Evolutionary conservation across 1,139 yeast genomes (phyloP), one percentile per base, ranked within the genome.

Genomic region (Magnusiomyces ingens): DNA sequence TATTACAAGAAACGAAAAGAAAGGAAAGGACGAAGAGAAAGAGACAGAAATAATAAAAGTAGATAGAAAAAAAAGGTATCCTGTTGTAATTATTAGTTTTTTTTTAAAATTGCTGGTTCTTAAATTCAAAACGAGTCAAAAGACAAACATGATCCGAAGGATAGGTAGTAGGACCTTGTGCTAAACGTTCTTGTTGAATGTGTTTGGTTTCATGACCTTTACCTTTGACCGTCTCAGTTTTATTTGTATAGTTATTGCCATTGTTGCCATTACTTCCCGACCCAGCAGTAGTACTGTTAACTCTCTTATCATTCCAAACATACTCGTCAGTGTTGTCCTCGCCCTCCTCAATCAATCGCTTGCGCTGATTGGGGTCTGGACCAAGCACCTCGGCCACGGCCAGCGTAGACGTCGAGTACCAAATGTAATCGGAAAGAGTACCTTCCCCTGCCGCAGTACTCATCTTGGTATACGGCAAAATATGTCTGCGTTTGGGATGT

Each of bases 91-190:
- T 26, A 26, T 26, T 26, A 4, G 8, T 26, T 26, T 26, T 26
- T 26, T n/a, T 36, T n/a, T 36, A 36, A n/a, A 36, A 36, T 13
- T 36, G 40, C 17, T 32, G 32, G 11, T 18, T 32, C n/a, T 47
- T 47, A 38, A 47, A 47, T 13, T 21, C 32, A 38, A 47, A 47
- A 5, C 38, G 36, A 8, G 49, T 26, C 36, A 47, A 11, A 10
- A 47, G 11, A 21, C 43, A 47, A n/a, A 47, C 10, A 21, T 47
- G 49, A 48, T 48, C 50, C 11, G 50, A 48, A 13, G 50, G 50
- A 13, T 48, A 21, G 8, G 4, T 36, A 13, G 40, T 12, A 13
- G 40, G 40, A 6, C 17, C 40, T n/a, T 13, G 40, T 6, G 40
- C 40, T 12, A 36, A 36, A n/a, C 32, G 8, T 26, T 26, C 32